These are phyloP conservation scores for Aureobasidium sp. DNA, from an alignment of 2,329 filamentous ascomycete species.

Conservation along the genomic window DNA sequence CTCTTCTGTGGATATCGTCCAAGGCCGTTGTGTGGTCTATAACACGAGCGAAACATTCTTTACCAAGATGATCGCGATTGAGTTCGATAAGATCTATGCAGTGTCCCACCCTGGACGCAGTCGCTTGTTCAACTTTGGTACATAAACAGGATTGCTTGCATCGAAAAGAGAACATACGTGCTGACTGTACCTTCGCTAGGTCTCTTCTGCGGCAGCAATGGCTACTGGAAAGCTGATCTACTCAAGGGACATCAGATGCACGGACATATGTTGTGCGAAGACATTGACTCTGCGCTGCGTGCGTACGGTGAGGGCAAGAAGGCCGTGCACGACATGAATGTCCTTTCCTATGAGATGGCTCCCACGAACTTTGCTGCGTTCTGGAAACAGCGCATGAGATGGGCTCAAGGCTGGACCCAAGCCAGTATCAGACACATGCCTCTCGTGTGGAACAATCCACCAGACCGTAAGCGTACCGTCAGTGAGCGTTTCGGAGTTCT, in stretches of 20 bases:
- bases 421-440: conserved; percentile 36
- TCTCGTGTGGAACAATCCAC: conserved; percentile 34
- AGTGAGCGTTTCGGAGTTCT: conserved; percentile 36
- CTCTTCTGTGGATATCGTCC: conserved; percentile 37
- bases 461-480: conserved; percentile 28
- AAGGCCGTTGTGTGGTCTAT: conserved; percentile 42
- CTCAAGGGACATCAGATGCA: conserved; percentile 41
- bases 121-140: conserved; percentile 38
- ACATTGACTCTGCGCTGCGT: conserved; percentile 41
- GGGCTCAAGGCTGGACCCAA: conserved; percentile 43
- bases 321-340: conserved; percentile 41
- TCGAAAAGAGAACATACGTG: background rate
- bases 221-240: conserved; percentile 39
- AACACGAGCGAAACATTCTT: conserved; percentile 37
- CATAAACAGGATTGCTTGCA: background rate
- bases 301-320: conserved; percentile 36
- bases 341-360: conserved; percentile 40
- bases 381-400: conserved; percentile 43
- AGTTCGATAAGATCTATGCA: conserved; percentile 45
- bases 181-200: background rate
- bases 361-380: conserved; percentile 36
- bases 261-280: conserved; percentile 41
- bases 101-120: conserved; percentile 41
- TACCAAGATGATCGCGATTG: conserved; percentile 39
- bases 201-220: conserved; percentile 42